Base-by-base conservation (phyloP, 305 asterid species). In the Fraxinus baroniana region DNA sequence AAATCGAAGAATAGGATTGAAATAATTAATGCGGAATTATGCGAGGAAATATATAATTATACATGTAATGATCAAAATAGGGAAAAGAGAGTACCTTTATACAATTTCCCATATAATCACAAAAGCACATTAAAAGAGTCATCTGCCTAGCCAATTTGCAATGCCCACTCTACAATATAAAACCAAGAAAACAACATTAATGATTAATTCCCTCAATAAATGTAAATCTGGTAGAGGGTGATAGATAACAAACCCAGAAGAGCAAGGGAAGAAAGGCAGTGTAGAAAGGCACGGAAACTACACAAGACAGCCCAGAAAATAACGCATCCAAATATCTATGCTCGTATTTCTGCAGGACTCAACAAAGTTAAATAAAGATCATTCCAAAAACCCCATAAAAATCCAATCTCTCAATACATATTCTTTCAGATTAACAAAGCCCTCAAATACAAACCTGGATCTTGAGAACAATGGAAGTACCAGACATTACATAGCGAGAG, bases 251-350 rank as follows among this genome's bases (percentile, higher is more conserved):
- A 91, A 94, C 98, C 98, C 98, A 96, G 93, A 94, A 96, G 75
- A 96, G 94, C 89, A 94, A 86, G 74, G 98, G 99, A 77, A 96
- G 98, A 85, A 96, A 96, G 33, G 93, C 98, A 83, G 98, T 96
- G 86, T 96, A 96, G 83, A 96, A 96, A 79, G 99, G 98, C 84
- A 96, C 99, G 68, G 99, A 96, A 85, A 96, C 99, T 81, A 91
- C 95, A 84, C 93, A 93, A 12, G 98, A 94, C 85, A 96, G 68
- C 72, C 86, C 95, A 83, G 97, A 91, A 86, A 94, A 96, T 28
- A 96, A 86, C 79, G 91, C 92, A 91, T 96, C 99, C 92, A 92
- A 85, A 81, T 83, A 85, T 55, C 83, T 84, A 83, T 89, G 85
- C 86, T 88, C 93, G 86, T 89, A 89, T 86, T 92, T 91, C 98